These are phyloP conservation scores for Physcomitrellopsis africana DNA, from an alignment of 225 moss, liverwort and hornwort species.

Conservation along the genomic window DNA sequence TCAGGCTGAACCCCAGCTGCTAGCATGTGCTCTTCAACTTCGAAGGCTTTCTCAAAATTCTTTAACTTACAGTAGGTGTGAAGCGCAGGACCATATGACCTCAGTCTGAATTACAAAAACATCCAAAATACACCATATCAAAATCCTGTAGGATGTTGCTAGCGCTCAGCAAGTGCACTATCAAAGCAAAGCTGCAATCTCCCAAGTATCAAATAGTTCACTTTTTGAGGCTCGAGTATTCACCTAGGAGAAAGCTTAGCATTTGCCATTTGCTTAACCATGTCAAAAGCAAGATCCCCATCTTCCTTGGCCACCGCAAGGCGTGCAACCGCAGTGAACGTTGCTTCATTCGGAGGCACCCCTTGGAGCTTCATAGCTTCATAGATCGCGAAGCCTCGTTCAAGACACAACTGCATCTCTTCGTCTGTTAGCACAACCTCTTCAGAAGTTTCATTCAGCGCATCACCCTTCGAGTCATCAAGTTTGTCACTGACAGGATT, in stretches of 20 bases:
- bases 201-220: not conserved
- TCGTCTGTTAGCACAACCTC: conserved; percentile 54
- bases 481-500: conserved; percentile 2
- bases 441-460: conserved; percentile 26
- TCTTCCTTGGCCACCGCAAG: conserved; percentile 72
- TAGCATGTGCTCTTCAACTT: conserved; percentile 77
- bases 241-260: conserved; percentile 67
- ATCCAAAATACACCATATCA: not conserved
- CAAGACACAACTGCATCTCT: conserved; percentile 48
- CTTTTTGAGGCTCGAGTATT: not conserved
- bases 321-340: conserved; percentile 77
- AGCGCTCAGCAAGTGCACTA: too few relatives aligned
- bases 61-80: conserved; percentile 65
- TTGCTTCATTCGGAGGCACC: conserved; percentile 79
- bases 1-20: conserved; percentile 66
- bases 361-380: conserved; percentile 67
- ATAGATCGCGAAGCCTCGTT: conserved; percentile 74
- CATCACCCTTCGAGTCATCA: conserved; percentile 27
- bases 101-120: conserved; percentile 38
- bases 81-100: conserved; percentile 81
- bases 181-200: too few relatives aligned
- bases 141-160: not conserved
- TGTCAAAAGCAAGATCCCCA: conserved; percentile 79
- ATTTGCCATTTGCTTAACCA: conserved; percentile 80
- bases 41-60: conserved; percentile 66